Conservation (phyloP, 805 yeast genomes). For the Metschnikowia kunwiensis region DNA sequence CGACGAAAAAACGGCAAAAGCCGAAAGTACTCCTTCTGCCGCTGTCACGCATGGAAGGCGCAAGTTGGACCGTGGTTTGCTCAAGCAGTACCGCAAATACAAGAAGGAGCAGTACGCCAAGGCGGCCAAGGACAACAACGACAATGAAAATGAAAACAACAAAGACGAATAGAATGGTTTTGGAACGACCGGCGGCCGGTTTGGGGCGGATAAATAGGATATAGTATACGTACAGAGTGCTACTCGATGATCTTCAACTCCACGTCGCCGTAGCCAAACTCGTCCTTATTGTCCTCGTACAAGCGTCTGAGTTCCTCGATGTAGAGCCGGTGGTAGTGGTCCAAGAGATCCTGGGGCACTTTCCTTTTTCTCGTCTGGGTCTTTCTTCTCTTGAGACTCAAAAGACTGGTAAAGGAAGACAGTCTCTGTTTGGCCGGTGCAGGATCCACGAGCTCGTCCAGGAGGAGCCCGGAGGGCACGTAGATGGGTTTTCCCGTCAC, state of each 20-base stretch:
- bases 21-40: not conserved
- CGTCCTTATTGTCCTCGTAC: constrained; percentile 62
- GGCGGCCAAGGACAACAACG: constrained; percentile 12
- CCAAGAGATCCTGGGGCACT: constrained; percentile 45
- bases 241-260: constrained; percentile 46
- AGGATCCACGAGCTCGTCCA: constrained; percentile 29
- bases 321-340: constrained; percentile 70
- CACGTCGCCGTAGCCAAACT: constrained; percentile 50
- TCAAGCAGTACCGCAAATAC: constrained; percentile 27
- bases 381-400: constrained; percentile 21
- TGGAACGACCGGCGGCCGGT: not conserved
- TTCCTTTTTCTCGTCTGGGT: constrained; percentile 23
- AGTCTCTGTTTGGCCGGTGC: constrained; percentile 20
- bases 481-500: constrained; percentile 70
- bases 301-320: constrained; percentile 58
- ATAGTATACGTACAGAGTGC: not conserved
- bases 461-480: constrained; percentile 44
- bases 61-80: constrained; percentile 35
- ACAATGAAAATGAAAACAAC: constrained; percentile 7
- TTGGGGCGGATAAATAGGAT: not conserved
- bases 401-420: constrained; percentile 30
- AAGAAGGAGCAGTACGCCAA: constrained; percentile 13
- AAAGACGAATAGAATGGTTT: constrained; percentile 1
- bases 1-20: not conserved
- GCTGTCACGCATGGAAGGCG: constrained; percentile 24